Evolutionary conservation across 768 basidiomycete genomes (phyloP), one percentile per base, ranked within the genome.

Genomic region (Suillus bovinus): DNA sequence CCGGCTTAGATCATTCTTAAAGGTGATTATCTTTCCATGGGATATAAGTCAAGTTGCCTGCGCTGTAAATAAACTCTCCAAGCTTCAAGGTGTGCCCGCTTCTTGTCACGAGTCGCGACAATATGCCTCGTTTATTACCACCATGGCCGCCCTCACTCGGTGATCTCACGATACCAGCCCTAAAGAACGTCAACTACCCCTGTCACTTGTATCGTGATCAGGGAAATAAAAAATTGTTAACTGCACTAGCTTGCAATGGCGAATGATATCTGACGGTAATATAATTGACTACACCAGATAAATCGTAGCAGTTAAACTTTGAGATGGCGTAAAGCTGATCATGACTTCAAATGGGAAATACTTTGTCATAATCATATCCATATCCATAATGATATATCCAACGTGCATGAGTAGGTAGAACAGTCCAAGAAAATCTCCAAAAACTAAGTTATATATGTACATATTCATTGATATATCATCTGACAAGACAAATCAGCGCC

Each of bases 401-500:
- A 22, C 22, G 24, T 24, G 24, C 22, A 24, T 14, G 22, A 24
- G 4, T n/a, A 52, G 20, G 29, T 6, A 53, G n/a, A 34, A 14
- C 33, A 34, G 6, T 13, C 13, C 13, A 53, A 52, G 7, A 47
- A 3, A 2, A 14, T 47, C 24, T 24, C 24, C 22, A 24, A 13
- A 47, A 16, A 47, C 46, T 13, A 47, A 24, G 11, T 10, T 47
- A 13, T 2, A 13, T 33, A 10, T 52, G 4, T 5, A 52, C 13
- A 34, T 0, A 33, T 34, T 22, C 33, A 53, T 5, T 1, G 6
- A 34, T 22, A 53, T 22, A 31, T 11, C 10, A 31, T 5, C 31
- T 14, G 10, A 5, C 7, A 27, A 31, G 49, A 49, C 61, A 52
- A 62, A 33, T 63, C 53, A 39, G n/a, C 4, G 29, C 61, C 61